These are phyloP conservation scores for Sequoiadendron giganteum DNA, from an alignment of 75 land plant species.

Conservation along the genomic window DNA sequence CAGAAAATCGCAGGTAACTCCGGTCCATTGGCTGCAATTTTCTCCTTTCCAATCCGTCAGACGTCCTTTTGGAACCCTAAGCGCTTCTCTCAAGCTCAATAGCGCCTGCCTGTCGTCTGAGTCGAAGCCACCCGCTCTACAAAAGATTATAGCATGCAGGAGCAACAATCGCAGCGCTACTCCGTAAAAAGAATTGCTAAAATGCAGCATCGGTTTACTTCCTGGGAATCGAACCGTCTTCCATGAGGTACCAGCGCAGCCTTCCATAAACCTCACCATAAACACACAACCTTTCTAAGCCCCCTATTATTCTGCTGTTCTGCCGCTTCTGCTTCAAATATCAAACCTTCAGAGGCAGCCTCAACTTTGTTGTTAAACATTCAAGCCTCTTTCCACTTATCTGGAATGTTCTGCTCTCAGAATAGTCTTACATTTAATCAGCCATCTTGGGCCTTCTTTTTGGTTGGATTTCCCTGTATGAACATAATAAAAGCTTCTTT, in stretches of 20 bases:
- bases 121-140: not conserved
- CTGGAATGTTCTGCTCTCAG: not conserved
- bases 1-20: slow-evolving; percentile 41
- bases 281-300: slow-evolving; percentile 1
- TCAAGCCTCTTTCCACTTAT: not conserved
- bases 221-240: slow-evolving; percentile 1
- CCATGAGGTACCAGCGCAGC: not conserved
- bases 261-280: slow-evolving; percentile 14
- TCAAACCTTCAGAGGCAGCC: too few relatives aligned
- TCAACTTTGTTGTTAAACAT: not conserved
- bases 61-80: slow-evolving; percentile 40
- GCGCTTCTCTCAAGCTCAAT: slow-evolving; percentile 41
- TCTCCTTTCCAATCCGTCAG: slow-evolving; percentile 50
- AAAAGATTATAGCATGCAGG: slow-evolving; percentile 3
- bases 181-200: not conserved
- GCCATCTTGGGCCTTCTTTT: not conserved
- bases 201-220: slow-evolving; percentile 3
- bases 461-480: not conserved
- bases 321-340: not conserved
- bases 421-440: not conserved
- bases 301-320: not conserved
- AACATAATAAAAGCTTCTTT: not conserved
- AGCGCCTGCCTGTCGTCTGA: slow-evolving; percentile 51
- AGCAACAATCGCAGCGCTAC: not conserved
- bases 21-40: slow-evolving; percentile 58